phyloP scores from a whole-genome alignment of 768 basidiomycete species.

The Phaeolepiota aurea region DNA sequence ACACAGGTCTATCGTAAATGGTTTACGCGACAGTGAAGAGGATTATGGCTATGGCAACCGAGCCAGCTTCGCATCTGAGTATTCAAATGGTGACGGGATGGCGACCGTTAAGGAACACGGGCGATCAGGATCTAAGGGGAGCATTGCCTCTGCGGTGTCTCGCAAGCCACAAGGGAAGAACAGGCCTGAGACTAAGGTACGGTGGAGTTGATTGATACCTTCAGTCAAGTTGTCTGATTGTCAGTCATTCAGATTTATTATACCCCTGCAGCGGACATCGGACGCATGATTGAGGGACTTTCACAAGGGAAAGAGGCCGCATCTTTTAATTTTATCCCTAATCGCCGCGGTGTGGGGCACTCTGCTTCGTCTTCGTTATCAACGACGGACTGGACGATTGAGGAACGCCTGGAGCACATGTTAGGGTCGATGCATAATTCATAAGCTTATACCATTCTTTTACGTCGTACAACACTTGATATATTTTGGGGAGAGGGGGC shows the following conservation, averaged over 20 bases:
- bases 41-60: slow-evolving; percentile 63
- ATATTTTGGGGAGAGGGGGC: slow-evolving; percentile 1
- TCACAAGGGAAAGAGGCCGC: slow-evolving; percentile 78
- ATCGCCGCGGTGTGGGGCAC: slow-evolving; percentile 31
- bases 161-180: slow-evolving; percentile 48
- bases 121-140: slow-evolving; percentile 58
- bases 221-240: neutral
- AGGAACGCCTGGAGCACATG: slow-evolving; percentile 73
- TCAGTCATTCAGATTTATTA: slow-evolving; percentile 55
- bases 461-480: slow-evolving; percentile 14
- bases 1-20: slow-evolving; percentile 76
- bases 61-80: slow-evolving; percentile 69
- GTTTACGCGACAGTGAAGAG: slow-evolving; percentile 67
- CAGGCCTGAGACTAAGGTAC: slow-evolving; percentile 81
- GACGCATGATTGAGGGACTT: slow-evolving; percentile 74
- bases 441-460: slow-evolving; percentile 11
- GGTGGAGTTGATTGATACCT: slow-evolving; percentile 9
- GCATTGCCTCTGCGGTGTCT: slow-evolving; percentile 51
- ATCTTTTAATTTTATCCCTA: slow-evolving; percentile 62
- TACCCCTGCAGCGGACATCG: slow-evolving; percentile 71
- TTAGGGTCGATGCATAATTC: slow-evolving; percentile 35
- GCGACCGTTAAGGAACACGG: slow-evolving; percentile 72
- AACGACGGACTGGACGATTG: slow-evolving; percentile 59
- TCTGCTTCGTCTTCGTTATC: slow-evolving; percentile 62
- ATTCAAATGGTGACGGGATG: slow-evolving; percentile 55